Evolutionary conservation across 2,329 filamentous ascomycete genomes (phyloP).

Genomic region (Pseudonectria buxi): DNA sequence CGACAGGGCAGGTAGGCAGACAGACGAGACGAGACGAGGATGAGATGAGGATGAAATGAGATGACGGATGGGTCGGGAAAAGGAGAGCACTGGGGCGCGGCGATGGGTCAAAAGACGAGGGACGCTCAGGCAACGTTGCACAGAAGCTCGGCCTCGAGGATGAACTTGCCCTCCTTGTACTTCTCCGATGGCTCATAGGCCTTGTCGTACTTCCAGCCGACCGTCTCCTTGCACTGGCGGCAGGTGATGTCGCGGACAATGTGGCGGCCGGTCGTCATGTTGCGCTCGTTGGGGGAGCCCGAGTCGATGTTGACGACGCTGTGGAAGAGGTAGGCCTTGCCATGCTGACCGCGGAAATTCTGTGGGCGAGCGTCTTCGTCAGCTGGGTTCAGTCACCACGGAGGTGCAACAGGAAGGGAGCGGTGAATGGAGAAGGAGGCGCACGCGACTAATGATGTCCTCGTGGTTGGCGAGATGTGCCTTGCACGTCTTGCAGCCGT

Average conservation of each 20-base stretch:
- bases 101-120: background rate
- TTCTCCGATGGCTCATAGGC: conserved; percentile 88
- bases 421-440: conserved; percentile 23
- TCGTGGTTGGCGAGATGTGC: conserved; percentile 92
- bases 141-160: conserved; percentile 84
- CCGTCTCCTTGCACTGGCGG: conserved; percentile 82
- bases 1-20: no score
- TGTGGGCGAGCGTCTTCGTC: conserved; percentile 30
- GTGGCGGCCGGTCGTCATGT: conserved; percentile 95
- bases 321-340: conserved; percentile 96
- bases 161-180: conserved; percentile 99
- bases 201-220: conserved; percentile 99
- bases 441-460: conserved; percentile 87
- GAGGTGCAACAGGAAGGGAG: conserved; percentile 1
- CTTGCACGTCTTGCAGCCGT: conserved; percentile 91
- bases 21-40: background rate
- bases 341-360: conserved; percentile 98
- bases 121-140: conserved; percentile 60
- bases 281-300: conserved; percentile 83
- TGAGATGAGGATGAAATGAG: no score
- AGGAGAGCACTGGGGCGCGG: background rate
- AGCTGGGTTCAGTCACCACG: conserved; percentile 3
- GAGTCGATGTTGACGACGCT: conserved; percentile 83
- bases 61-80: background rate
- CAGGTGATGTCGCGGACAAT: conserved; percentile 90